Base-by-base conservation (phyloP, 805 yeast genomes). In the Yamadazyma laniorum region DNA sequence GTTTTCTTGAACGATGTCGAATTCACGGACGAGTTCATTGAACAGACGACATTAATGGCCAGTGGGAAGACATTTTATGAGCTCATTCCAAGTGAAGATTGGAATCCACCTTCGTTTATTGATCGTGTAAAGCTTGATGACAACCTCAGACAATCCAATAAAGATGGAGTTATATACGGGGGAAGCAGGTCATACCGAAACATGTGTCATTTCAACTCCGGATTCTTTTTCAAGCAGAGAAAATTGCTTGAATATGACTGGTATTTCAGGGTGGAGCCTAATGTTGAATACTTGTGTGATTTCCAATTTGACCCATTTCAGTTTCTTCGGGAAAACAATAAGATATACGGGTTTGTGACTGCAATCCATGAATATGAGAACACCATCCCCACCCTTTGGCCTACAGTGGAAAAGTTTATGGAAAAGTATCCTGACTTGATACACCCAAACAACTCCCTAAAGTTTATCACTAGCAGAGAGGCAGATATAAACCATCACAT, bases 181-280 rank as follows among this genome's bases (percentile, higher is more conserved):
- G 70, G 64, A 8, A 58, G 66, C n/a, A 62, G 62, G 44, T 66
- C 75, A 11, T 79, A 79, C 50, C 52, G 82, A 35, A 77, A 75
- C 53, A 79, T 79, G 85, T 85, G 95, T 58, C 79, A 88, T 32
- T 85, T 79, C 62, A 82, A 83, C 58, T 72, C 82, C 6, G 93
- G 93, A 1, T 65, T 63, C 42, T 79, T 77, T 50, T 78, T 69
- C 55, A 65, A 66, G 32, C 66, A 77, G 43, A 65, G 68, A 21
- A 63, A 65, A 29, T 48, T 79, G 37, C 38, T 58, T 17, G 50
- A 68, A 21, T 77, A 74, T 52, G 77, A 71, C 32, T 79, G 79
- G 65, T 74, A 75, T 41, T 78, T 80, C 69, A 56, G 85, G 48
- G 80, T 79, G 5, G 85, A 79, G 47, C 83, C 83, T 1, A 75